Percentiles rank a stretch among this genome's conserved stretches.
Conservation (phyloP, 2,329 filamentous ascomycete genomes). For the Paracamarosporium sp. region DNA sequence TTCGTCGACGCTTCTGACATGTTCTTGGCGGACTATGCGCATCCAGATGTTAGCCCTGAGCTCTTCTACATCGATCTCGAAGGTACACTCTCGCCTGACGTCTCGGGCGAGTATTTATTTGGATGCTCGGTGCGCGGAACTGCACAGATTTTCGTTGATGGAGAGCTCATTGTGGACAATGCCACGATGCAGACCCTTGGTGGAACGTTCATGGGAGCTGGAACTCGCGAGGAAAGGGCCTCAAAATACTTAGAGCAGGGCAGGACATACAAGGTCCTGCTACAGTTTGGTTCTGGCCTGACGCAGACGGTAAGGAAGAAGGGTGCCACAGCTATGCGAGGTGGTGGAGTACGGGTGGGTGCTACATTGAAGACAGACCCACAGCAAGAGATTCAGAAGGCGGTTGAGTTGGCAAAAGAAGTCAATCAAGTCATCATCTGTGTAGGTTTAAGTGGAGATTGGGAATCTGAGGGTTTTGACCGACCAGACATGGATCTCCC, state of each 20-base stretch:
- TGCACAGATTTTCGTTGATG: constrained; percentile 46
- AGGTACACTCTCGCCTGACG: constrained; percentile 15
- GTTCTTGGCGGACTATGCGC: constrained; percentile 9
- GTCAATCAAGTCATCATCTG: constrained; percentile 78
- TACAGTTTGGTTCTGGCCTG: constrained; percentile 16
- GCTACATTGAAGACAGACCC: neutral
- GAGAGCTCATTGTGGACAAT: constrained; percentile 45
- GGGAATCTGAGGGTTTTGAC: constrained; percentile 72
- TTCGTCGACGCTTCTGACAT: constrained; percentile 5
- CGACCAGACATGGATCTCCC: constrained; percentile 64
- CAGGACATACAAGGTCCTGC: constrained; percentile 52
- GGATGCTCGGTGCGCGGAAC: constrained; percentile 19
- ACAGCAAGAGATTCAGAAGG: constrained; percentile 43
- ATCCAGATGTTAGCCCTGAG: constrained; percentile 8
- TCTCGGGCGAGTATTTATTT: constrained; percentile 17
- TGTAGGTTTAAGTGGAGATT: constrained; percentile 74
- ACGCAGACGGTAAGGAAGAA: constrained; percentile 9
- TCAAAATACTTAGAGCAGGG: constrained; percentile 63
- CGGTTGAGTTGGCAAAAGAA: constrained; percentile 68
- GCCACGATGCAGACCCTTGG: constrained; percentile 53
- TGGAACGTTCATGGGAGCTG: constrained; percentile 66
- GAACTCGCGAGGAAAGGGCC: constrained; percentile 67
- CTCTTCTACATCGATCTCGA: constrained; percentile 21
- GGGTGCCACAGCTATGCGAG: constrained; percentile 13
- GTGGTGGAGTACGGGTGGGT: constrained; percentile 68